Evolutionary conservation across 2,329 filamentous ascomycete genomes (phyloP).

Genomic region (Reticulascus tulasneorum): DNA sequence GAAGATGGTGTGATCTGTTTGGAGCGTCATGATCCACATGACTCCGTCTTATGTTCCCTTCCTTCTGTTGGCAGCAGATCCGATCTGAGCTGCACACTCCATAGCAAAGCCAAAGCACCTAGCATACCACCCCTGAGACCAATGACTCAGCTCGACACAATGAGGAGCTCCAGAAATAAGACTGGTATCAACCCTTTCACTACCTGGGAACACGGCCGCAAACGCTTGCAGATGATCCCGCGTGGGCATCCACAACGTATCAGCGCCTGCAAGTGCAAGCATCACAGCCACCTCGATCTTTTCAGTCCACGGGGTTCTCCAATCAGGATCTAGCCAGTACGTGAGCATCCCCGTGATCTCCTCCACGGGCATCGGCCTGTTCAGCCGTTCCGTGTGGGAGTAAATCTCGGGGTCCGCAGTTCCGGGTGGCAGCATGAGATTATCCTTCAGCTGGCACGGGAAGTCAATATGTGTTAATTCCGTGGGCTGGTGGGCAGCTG

Average conservation of each 20-base stretch:
- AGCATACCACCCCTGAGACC: slow-evolving; percentile 16
- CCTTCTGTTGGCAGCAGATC: too few relatives aligned
- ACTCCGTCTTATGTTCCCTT: too few relatives aligned
- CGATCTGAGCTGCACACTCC: slow-evolving; percentile 12
- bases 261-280: slow-evolving; percentile 16
- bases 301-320: slow-evolving; percentile 7
- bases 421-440: slow-evolving; percentile 11
- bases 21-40: too few relatives aligned
- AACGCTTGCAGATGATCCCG: slow-evolving; percentile 14
- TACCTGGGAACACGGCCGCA: slow-evolving; percentile 11
- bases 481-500: background rate
- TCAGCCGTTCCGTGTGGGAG: slow-evolving; percentile 10
- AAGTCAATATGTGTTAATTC: slow-evolving; percentile 1
- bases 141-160: slow-evolving; percentile 15
- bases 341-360: slow-evolving; percentile 10
- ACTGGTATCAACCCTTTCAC: slow-evolving; percentile 14
- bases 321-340: slow-evolving; percentile 9
- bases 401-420: slow-evolving; percentile 14
- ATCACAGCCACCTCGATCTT: slow-evolving; percentile 15
- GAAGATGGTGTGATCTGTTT: too few relatives aligned
- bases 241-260: slow-evolving; percentile 14
- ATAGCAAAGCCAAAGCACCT: slow-evolving; percentile 16
- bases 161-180: slow-evolving; percentile 12
- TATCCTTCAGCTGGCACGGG: slow-evolving; percentile 11
- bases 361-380: slow-evolving; percentile 9